Base-by-base conservation (phyloP, 768 basidiomycete genomes). In the Butyriboletus loyo region DNA sequence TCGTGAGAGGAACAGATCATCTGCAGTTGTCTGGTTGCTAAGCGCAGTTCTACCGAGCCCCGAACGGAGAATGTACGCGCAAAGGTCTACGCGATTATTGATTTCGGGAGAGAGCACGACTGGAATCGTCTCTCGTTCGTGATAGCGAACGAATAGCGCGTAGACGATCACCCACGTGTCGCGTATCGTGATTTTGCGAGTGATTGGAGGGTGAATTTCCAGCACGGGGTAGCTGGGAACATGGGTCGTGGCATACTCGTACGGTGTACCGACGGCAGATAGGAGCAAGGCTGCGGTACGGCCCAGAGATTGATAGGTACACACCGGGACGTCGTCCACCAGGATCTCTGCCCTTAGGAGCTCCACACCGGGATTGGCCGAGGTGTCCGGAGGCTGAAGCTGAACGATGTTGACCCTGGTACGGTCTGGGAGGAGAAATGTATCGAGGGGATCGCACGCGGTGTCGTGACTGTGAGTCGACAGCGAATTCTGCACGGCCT, bases 151-250 rank as follows among this genome's bases (percentile, higher is more conserved):
- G 61, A 75, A 77, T 3, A 80, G 63, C 11, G 72, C 70, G 52
- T 79, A 75, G 15, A 78, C 54, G 34, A 64, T 59, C 4, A 64
- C 71, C 79, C 79, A 80, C 24, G 70, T 47, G 49, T 78, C 70
- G 10, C 64, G 50, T 24, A 73, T 47, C 14, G 65, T 39, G 34
- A 71, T 63, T 19, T 14, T 35, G 32, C 37, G 31, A 13, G 40
- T n/a, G 22, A 24, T 22, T 36, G 51, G n/a, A 19, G 49, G 38
- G 21, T 19, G 14, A 9, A 66, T 56, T 31, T 53, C 57, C 4
- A 64, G 38, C 14, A 64, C 61, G 4, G 54, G 63, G 40, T 60
- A 66, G 17, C 42, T 32, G 5, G 57, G 63, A 19, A 66, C 57
- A 28, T 64, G 63, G 1, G 50, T 50, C 17, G 64, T 57, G 8